A percentile compares a stretch with the other conserved stretches of the same genome.
Conservation (phyloP, 345 rosid species). For the Cardamine chenopodiifolia region DNA sequence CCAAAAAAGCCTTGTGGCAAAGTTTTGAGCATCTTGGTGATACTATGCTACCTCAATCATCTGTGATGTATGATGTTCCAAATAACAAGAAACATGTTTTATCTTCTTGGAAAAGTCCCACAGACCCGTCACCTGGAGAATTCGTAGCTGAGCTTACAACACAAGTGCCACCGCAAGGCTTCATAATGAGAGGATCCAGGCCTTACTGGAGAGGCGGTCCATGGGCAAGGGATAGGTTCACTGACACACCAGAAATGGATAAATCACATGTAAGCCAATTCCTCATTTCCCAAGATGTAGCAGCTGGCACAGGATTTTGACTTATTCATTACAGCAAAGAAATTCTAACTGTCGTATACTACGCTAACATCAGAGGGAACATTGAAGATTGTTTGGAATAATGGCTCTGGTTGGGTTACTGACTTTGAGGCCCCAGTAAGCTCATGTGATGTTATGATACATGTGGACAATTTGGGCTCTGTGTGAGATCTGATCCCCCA, state of each 20-base stretch:
- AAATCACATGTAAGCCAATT: conserved; percentile 30
- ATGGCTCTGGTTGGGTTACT: conserved; percentile 39
- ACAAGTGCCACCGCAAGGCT: conserved; percentile 40
- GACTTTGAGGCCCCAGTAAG: conserved; percentile 35
- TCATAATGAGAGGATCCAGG: conserved; percentile 34
- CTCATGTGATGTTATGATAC: conserved; percentile 36
- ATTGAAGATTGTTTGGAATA: conserved; percentile 33
- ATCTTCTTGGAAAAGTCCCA: conserved; percentile 34
- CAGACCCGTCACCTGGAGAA: conserved; percentile 43
- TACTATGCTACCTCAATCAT: conserved; percentile 36
- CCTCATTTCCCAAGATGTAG: conserved; percentile 32
- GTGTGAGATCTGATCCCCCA: conserved; percentile 34
- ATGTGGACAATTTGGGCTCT: conserved; percentile 38
- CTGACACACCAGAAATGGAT: conserved; percentile 42
- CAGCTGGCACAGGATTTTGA: conserved; percentile 34
- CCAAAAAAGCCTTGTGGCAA: conserved; percentile 26
- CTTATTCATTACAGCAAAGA: conserved; percentile 30
- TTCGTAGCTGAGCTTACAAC: conserved; percentile 39
- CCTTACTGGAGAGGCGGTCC: conserved; percentile 45
- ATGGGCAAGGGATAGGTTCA: conserved; percentile 38
- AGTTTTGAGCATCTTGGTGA: conserved; percentile 45
- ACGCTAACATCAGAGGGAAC: conserved; percentile 38
- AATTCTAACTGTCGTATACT: conserved; percentile 33
- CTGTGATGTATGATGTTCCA: conserved; percentile 33
- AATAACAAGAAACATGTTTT: conserved; percentile 27